These are phyloP conservation scores for Boletus rubropictus DNA, from an alignment of 768 basidiomycete species.

Conservation along the genomic window DNA sequence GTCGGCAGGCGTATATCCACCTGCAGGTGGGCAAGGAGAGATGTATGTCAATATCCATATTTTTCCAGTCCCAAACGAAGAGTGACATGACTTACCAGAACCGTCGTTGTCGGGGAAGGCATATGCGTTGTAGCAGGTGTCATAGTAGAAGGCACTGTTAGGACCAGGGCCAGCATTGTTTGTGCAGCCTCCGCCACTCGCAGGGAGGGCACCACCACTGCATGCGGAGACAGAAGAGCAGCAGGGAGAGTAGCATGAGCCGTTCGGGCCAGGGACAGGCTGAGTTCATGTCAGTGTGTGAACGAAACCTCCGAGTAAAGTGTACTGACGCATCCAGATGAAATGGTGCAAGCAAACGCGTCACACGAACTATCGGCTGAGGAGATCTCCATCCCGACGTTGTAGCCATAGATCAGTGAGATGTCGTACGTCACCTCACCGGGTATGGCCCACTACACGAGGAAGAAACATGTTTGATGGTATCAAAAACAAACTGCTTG, in stretches of 20 bases:
- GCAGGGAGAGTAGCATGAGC: constrained; percentile 27
- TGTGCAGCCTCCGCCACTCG: constrained; percentile 24
- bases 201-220: constrained; percentile 25
- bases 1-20: constrained; percentile 25
- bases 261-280: constrained; percentile 27
- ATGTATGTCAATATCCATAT: not conserved
- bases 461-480: not conserved
- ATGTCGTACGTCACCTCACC: constrained; percentile 30
- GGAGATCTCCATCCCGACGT: constrained; percentile 32
- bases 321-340: constrained; percentile 28
- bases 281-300: constrained; percentile 5
- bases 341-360: constrained; percentile 28
- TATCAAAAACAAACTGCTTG: not conserved
- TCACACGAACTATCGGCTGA: constrained; percentile 24
- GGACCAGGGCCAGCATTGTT: constrained; percentile 28
- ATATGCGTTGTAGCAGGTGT: constrained; percentile 27
- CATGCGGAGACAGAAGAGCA: constrained; percentile 27
- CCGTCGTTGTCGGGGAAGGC: constrained; percentile 33
- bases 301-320: not conserved
- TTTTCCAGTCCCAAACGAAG: not conserved
- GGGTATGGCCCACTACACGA: constrained; percentile 18
- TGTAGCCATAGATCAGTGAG: constrained; percentile 31
- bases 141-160: constrained; percentile 27
- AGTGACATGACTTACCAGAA: constrained; percentile 12
- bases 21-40: constrained; percentile 3